Base-by-base conservation (phyloP, 2,329 filamentous ascomycete species). In the Colletotrichum godetiae region DNA sequence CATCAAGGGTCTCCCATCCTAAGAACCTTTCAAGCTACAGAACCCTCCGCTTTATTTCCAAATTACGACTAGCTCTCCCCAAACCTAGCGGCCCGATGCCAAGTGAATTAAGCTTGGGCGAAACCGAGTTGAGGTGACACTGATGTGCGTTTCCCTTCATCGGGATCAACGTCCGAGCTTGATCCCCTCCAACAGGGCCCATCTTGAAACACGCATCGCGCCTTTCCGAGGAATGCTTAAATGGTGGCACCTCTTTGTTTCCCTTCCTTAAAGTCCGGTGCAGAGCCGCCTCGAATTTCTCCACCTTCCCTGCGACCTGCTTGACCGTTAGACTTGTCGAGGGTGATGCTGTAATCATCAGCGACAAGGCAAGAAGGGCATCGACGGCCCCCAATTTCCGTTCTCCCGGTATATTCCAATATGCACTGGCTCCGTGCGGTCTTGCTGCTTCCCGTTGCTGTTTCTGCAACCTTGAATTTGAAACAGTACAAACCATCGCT, bases 151-250 rank as follows among this genome's bases (percentile, higher is more conserved):
- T 68, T 61, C 55, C 33, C 31, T 31, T 31, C n/a, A 37, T 22
- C 24, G 55, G 53, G 66, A 35, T 56, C 55, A 19, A 22, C 55
- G 71, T 57, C 71, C 71, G 67, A 73, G 71, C 71, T 65, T 57
- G 8, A 68, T 70, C 31, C 56, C 70, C 55, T 66, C 58, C 67
- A 56, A 52, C 42, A 49, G 61, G 61, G 56, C 62, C 49, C 42
- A 57, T 57, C 58, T 61, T 73, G 71, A 73, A 73, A 73, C 71
- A 67, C 71, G 71, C 71, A 71, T 66, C 67, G 52, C 49, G 27
- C 60, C 61, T 27, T 61, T 60, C 71, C 71, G 67, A 61, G 15
- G 46, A 70, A 73, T 61, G 67, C 42, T 42, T 71, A 56, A 73
- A 57, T 31, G 55, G 24, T 22, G 2, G 42, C 8, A 49, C 42